Evolutionary conservation across 1,139 yeast species (phyloP), one percentile per base, ranked within the genome.

Genomic region (Nakaseomyces sp.): DNA sequence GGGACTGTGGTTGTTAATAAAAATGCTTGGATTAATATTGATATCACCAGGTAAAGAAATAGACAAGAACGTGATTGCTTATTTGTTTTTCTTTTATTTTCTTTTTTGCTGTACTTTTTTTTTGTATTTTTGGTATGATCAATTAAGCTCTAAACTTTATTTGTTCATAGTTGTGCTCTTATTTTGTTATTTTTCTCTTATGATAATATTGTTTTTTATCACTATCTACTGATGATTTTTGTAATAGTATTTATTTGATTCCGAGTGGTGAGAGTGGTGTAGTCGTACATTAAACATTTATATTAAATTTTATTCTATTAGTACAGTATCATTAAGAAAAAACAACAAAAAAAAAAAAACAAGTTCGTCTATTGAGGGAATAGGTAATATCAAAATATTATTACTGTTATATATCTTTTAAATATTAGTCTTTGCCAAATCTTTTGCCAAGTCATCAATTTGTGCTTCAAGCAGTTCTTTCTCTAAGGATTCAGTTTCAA

Each of bases 361-460:
- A 22, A 22, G 24, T 26, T 26, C 29, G 5, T 26, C 7, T 26
- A n/a, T n/a, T 26, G 7, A n/a, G 29, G 8, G 29, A n/a, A n/a
- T 9, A 26, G n/a, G 29, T 9, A 26, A 10, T 26, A 22, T 10
- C 5, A 28, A 28, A 28, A n/a, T n/a, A n/a, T n/a, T n/a, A n/a
- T n/a, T n/a, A n/a, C n/a, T n/a, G n/a, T n/a, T 13, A 28, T 28
- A 5, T 30, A 15, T 12, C 8, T 30, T 16, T 30, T 15, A 29
- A 51, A 75, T 65, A 51, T 70, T 74, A 43, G 85, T 67, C 56
- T 74, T 71, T 22, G 76, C 73, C 53, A 84, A 72, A 50, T 72
- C 74, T 18, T 69, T 70, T 24, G 89, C 80, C 47, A 85, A 67
- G 12, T 71, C 76, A 50, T 80, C 86, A 13, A 82, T 57, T 47